A percentile compares a stretch with the other conserved stretches of the same genome.
These are phyloP conservation scores for Bassia scoparia DNA, from an alignment of 148 eudicot genomes.

Conservation along the genomic window DNA sequence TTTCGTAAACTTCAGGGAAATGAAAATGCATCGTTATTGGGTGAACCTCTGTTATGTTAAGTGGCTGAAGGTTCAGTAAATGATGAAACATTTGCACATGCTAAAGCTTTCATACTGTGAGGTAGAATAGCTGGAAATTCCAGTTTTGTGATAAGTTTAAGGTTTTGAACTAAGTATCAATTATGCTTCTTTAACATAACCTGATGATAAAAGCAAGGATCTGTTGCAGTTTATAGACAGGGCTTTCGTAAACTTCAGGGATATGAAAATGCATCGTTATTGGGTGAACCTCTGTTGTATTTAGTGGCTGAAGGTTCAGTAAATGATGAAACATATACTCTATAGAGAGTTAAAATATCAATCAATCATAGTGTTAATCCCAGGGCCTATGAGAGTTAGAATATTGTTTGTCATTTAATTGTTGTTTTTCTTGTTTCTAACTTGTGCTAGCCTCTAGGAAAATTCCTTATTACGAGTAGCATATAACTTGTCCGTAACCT, in stretches of 20 bases:
- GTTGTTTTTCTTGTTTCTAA: too few species aligned
- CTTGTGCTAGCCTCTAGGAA: too few species aligned
- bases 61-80: slow-evolving; percentile 34
- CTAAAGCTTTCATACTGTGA: too few species aligned
- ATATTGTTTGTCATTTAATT: too few species aligned
- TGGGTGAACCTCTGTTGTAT: slow-evolving; percentile 33
- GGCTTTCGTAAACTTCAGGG: slow-evolving; percentile 32
- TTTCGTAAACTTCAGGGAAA: slow-evolving; percentile 32
- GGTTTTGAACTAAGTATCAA: not conserved
- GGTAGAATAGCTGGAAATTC: too few species aligned
- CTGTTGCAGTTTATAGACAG: slow-evolving; percentile 33
- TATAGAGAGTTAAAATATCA: too few species aligned
- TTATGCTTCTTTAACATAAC: too few species aligned
- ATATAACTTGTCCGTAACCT: slow-evolving; percentile 28
- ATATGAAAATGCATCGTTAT: slow-evolving; percentile 25
- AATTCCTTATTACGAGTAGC: too few species aligned
- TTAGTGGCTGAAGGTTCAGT: slow-evolving; percentile 32
- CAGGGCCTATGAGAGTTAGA: too few species aligned
- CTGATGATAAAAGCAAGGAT: slow-evolving; percentile 63
- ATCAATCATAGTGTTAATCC: too few species aligned
- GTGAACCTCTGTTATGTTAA: slow-evolving; percentile 29
- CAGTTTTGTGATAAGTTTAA: not conserved
- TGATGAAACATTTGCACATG: slow-evolving; percentile 15
- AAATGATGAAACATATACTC: slow-evolving; percentile 17
- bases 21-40: slow-evolving; percentile 29